phyloP scores from a whole-genome alignment of 306 rosid species.

The Sesbania bispinosa region DNA sequence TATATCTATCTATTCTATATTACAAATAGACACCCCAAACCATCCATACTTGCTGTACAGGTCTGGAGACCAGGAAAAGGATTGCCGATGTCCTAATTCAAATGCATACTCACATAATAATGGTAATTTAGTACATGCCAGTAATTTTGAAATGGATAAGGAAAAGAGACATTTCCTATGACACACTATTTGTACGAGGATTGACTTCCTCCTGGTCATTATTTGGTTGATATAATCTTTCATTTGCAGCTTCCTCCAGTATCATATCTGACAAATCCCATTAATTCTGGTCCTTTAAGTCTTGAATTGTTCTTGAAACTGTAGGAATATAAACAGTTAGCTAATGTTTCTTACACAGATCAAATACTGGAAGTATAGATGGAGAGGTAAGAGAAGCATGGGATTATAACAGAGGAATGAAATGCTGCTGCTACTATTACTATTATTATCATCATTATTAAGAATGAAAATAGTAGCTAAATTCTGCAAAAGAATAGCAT shows the following conservation, averaged over 20 bases:
- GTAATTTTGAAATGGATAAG: neutral
- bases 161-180: slow-evolving; percentile 19
- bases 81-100: neutral
- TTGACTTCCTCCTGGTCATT: neutral
- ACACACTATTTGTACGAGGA: neutral
- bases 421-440: too few relatives aligned
- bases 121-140: neutral
- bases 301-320: slow-evolving; percentile 86
- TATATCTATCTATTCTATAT: slow-evolving; percentile 14
- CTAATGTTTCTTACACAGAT: neutral
- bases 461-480: too few relatives aligned
- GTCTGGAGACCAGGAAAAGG: neutral
- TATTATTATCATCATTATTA: too few relatives aligned
- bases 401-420: too few relatives aligned
- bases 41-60: neutral
- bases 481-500: too few relatives aligned
- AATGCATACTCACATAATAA: neutral
- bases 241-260: slow-evolving; percentile 65
- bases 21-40: neutral
- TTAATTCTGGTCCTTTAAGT: slow-evolving; percentile 78
- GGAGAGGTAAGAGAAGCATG: neutral
- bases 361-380: neutral
- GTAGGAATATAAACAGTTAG: slow-evolving; percentile 24
- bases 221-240: neutral
- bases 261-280: slow-evolving; percentile 92